A percentile compares a stretch with the other conserved stretches of the same genome.
phyloP scores from a whole-genome alignment of 495 filamentous ascomycete genomes.

The Friedmanniomyces endolithicus region DNA sequence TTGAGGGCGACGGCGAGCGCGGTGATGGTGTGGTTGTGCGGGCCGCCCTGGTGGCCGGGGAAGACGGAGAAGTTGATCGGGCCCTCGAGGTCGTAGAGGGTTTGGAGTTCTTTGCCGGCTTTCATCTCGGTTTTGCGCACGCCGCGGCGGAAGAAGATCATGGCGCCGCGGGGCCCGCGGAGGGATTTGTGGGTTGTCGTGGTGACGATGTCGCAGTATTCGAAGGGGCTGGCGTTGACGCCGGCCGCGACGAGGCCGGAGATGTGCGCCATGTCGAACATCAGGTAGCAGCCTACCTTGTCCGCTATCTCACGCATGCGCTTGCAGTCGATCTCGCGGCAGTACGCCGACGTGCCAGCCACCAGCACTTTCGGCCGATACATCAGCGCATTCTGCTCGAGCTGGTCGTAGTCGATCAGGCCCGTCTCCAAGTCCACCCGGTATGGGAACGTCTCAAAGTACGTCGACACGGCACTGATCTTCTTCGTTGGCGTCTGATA shows the following conservation, averaged over 20 bases:
- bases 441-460: constrained; percentile 38
- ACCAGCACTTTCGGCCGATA: constrained; percentile 95
- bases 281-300: constrained; percentile 80
- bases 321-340: constrained; percentile 82
- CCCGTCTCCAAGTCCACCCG: constrained; percentile 52
- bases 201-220: constrained; percentile 82
- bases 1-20: constrained; percentile 86
- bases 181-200: constrained; percentile 98
- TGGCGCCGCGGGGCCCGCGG: constrained; percentile 83
- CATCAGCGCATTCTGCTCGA: constrained; percentile 70
- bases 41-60: constrained; percentile 96
- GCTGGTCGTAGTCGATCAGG: constrained; percentile 80
- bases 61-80: constrained; percentile 96
- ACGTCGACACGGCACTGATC: constrained; percentile 38
- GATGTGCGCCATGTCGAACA: constrained; percentile 97
- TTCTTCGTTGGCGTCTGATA: constrained; percentile 91
- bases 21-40: constrained; percentile 98
- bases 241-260: constrained; percentile 85
- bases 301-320: constrained; percentile 78
- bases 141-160: constrained; percentile 96
- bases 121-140: constrained; percentile 73
- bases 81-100: constrained; percentile 80
- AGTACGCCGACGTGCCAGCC: constrained; percentile 89
- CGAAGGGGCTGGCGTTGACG: constrained; percentile 82
- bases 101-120: constrained; percentile 54